A percentile compares a stretch with the other conserved stretches of the same genome.
Evolutionary conservation across 768 basidiomycete genomes (phyloP).

Genomic region (Calocybe cyanea): DNA sequence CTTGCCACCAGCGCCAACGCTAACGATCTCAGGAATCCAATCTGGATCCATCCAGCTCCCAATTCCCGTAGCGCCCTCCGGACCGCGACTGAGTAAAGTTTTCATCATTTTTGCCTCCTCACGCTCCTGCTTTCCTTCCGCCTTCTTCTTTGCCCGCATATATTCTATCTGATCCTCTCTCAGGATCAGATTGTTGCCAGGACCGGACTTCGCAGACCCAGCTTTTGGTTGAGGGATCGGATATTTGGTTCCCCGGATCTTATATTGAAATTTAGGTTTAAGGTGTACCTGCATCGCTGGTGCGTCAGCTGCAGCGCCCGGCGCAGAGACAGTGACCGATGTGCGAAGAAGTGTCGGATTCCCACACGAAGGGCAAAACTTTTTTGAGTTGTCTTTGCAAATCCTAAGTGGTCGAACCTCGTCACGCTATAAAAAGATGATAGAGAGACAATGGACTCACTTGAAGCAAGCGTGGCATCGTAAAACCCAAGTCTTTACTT

Average conservation of each 20-base stretch:
- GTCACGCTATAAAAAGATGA: constrained; percentile 1
- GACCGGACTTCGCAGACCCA: constrained; percentile 80
- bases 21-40: constrained; percentile 83
- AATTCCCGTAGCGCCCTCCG: constrained; percentile 45
- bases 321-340: constrained; percentile 80
- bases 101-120: constrained; percentile 77
- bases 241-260: constrained; percentile 85
- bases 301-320: constrained; percentile 53
- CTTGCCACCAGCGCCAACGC: constrained; percentile 64
- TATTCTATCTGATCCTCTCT: constrained; percentile 93
- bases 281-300: constrained; percentile 86
- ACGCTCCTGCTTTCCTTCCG: constrained; percentile 67
- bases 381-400: constrained; percentile 91
- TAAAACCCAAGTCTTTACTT: constrained; percentile 93
- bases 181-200: constrained; percentile 80
- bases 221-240: constrained; percentile 89
- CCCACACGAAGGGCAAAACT: constrained; percentile 97
- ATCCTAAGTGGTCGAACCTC: constrained; percentile 47
- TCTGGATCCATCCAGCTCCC: constrained; percentile 96
- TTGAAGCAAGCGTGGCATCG: constrained; percentile 99
- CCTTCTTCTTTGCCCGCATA: constrained; percentile 73
- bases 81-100: constrained; percentile 47
- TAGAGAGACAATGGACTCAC: constrained; percentile 48
- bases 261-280: constrained; percentile 94
- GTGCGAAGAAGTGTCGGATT: constrained; percentile 87